Percentiles rank a stretch among this genome's conserved stretches.
phyloP scores from a whole-genome alignment of 352 stramenopile genomes.

The Lagenidium sp. region DNA sequence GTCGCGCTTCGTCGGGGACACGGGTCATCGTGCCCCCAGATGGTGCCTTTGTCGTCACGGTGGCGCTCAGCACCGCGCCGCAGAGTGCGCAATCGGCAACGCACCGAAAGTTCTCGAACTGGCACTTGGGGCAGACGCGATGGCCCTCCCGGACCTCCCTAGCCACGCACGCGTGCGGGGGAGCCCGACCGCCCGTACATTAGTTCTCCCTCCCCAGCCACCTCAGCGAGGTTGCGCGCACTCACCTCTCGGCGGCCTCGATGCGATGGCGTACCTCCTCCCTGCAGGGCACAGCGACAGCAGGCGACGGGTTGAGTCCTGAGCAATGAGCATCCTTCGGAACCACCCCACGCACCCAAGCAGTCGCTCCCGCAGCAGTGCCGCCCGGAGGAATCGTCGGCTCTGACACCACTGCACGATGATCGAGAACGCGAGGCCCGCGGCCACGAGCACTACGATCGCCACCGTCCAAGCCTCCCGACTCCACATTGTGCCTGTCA shows the following conservation, averaged over 20 bases:
- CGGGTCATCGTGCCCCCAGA: too few relatives aligned
- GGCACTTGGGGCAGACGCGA: constrained; percentile 31
- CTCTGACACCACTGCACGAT: too few relatives aligned
- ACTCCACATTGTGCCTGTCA: too few relatives aligned
- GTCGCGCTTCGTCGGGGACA: background rate
- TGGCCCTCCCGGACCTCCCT: constrained; percentile 48
- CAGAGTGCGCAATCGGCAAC: constrained; percentile 57
- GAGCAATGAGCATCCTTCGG: too few relatives aligned
- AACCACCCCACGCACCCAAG: too few relatives aligned
- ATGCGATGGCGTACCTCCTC: constrained; percentile 54
- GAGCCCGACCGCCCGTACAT: background rate
- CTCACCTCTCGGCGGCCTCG: constrained; percentile 34
- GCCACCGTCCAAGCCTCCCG: too few relatives aligned
- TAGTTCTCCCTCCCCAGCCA: background rate
- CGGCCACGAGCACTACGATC: too few relatives aligned
- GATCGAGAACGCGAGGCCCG: too few relatives aligned
- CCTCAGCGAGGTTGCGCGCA: background rate
- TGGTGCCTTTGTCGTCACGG: background rate
- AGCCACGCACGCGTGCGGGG: background rate
- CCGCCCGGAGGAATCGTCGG: too few relatives aligned
- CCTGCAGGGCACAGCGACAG: constrained; percentile 15
- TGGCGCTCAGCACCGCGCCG: constrained; percentile 32
- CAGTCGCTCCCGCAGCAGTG: too few relatives aligned
- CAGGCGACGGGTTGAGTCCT: too few relatives aligned
- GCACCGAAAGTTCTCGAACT: constrained; percentile 72